phyloP scores from a whole-genome alignment of 768 basidiomycete genomes.

The Daedalea quercina region DNA sequence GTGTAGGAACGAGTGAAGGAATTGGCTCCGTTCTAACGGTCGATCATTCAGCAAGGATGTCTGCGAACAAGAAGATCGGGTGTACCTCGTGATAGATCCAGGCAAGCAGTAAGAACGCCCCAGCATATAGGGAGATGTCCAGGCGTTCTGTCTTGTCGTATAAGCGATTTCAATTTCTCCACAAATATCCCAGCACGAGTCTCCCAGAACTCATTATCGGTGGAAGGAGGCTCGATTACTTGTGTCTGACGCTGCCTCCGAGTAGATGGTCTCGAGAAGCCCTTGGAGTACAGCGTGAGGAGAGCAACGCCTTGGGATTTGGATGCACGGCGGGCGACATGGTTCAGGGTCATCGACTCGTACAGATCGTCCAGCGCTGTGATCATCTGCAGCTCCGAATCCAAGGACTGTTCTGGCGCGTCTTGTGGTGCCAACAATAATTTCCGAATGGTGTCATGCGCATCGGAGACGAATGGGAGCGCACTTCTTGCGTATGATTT shows the following conservation, averaged over 20 bases:
- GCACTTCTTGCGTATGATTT: constrained; percentile 74
- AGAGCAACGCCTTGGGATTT: constrained; percentile 90
- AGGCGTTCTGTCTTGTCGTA: constrained; percentile 55
- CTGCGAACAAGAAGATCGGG: constrained; percentile 5
- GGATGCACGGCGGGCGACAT: constrained; percentile 82
- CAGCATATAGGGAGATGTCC: constrained; percentile 92
- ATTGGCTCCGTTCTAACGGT: constrained; percentile 65
- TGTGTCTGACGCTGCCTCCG: constrained; percentile 5
- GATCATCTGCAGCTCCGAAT: constrained; percentile 36
- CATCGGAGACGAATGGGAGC: constrained; percentile 72
- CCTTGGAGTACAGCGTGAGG: constrained; percentile 80
- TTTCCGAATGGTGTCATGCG: constrained; percentile 39
- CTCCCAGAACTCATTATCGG: constrained; percentile 18
- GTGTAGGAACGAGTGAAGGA: constrained; percentile 90
- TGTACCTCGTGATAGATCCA: constrained; percentile 68
- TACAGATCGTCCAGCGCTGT: constrained; percentile 65
- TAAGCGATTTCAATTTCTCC: constrained; percentile 60
- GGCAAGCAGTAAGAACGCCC: constrained; percentile 75
- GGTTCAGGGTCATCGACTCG: constrained; percentile 84
- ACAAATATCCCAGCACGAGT: constrained; percentile 34
- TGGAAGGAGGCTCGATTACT: constrained; percentile 6
- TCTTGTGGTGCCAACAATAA: constrained; percentile 1
- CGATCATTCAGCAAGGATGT: not conserved
- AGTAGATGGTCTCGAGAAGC: constrained; percentile 54
- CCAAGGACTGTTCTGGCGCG: constrained; percentile 5